Conservation (phyloP, 176 grass and related monocot genomes). For the Thalia dealbata region DNA sequence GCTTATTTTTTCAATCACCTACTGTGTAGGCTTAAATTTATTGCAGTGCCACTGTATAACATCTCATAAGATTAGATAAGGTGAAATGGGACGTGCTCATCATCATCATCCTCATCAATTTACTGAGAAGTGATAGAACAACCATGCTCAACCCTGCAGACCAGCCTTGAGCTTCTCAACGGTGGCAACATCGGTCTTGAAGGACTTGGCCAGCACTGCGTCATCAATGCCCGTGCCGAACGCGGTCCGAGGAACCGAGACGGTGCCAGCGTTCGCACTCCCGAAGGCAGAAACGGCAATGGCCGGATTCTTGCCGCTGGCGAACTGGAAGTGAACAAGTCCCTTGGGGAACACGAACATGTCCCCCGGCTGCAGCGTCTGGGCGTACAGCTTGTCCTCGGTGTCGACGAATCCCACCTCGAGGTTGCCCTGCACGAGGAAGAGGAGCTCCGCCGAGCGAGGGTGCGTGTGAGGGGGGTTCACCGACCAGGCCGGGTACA, state of each 20-base stretch:
- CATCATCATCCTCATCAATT: too few relatives aligned
- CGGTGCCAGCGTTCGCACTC: neutral
- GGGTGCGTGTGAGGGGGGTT: slow-evolving; percentile 1
- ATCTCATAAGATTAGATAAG: too few relatives aligned
- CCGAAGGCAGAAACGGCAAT: neutral
- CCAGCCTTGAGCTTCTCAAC: neutral
- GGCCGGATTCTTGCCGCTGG: neutral
- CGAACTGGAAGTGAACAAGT: neutral
- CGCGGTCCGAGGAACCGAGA: neutral
- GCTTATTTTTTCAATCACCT: too few relatives aligned
- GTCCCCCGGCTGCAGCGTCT: slow-evolving; percentile 2
- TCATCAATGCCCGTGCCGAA: neutral
- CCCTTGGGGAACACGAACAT: slow-evolving; percentile 1
- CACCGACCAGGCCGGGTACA: neutral
- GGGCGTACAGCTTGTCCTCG: neutral
- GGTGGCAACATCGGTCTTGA: slow-evolving; percentile 4
- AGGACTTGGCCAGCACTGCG: neutral
- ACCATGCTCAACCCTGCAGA: neutral
- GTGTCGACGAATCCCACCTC: slow-evolving; percentile 1
- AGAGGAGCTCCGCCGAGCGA: neutral
- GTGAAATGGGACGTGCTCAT: too few relatives aligned
- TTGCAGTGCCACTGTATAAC: too few relatives aligned
- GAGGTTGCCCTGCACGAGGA: neutral
- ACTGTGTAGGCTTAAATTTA: too few relatives aligned
- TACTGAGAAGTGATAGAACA: too few relatives aligned